Evolutionary conservation across 2,329 filamentous ascomycete genomes (phyloP).

Genomic region (Phaeoacremonium minimum): DNA sequence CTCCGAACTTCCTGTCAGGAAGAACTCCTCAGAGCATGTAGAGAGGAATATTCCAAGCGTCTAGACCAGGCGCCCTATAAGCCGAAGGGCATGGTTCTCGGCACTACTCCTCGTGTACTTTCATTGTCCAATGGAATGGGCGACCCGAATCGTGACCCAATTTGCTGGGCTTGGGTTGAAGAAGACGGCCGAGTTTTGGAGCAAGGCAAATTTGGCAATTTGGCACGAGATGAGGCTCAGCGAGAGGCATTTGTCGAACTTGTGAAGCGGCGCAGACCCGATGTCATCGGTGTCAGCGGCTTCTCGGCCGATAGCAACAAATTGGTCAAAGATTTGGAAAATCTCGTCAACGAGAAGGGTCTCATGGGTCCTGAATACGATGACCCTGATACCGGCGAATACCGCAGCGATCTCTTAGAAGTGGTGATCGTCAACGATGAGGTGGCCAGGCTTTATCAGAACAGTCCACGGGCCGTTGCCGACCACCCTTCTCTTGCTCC

Average conservation of each 20-base stretch:
- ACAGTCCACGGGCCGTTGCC: slow-evolving; percentile 70
- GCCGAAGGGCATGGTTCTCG: slow-evolving; percentile 85
- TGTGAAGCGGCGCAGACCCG: slow-evolving; percentile 74
- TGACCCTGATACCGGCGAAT: slow-evolving; percentile 71
- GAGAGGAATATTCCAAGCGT: slow-evolving; percentile 83
- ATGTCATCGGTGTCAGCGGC: slow-evolving; percentile 86
- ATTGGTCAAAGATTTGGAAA: slow-evolving; percentile 75
- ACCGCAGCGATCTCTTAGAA: slow-evolving; percentile 75
- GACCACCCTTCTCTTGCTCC: slow-evolving; percentile 80
- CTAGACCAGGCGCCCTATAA: slow-evolving; percentile 96
- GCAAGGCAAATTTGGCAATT: slow-evolving; percentile 79
- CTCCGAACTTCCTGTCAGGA: slow-evolving; percentile 93
- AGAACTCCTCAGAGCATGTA: slow-evolving; percentile 79
- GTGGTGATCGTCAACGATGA: slow-evolving; percentile 94
- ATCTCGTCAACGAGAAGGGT: slow-evolving; percentile 72
- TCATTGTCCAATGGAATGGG: slow-evolving; percentile 83
- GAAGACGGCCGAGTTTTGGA: slow-evolving; percentile 88
- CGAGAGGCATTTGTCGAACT: slow-evolving; percentile 72
- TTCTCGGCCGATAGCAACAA: slow-evolving; percentile 84
- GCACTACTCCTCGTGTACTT: slow-evolving; percentile 82
- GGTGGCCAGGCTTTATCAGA: slow-evolving; percentile 93
- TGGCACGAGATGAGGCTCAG: slow-evolving; percentile 65
- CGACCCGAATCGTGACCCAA: slow-evolving; percentile 67
- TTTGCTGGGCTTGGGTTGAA: slow-evolving; percentile 89
- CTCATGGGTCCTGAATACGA: slow-evolving; percentile 79